A percentile compares a stretch with the other conserved stretches of the same genome.
phyloP scores from a whole-genome alignment of 257 asterid genomes.

The Solanum pimpinellifolium region DNA sequence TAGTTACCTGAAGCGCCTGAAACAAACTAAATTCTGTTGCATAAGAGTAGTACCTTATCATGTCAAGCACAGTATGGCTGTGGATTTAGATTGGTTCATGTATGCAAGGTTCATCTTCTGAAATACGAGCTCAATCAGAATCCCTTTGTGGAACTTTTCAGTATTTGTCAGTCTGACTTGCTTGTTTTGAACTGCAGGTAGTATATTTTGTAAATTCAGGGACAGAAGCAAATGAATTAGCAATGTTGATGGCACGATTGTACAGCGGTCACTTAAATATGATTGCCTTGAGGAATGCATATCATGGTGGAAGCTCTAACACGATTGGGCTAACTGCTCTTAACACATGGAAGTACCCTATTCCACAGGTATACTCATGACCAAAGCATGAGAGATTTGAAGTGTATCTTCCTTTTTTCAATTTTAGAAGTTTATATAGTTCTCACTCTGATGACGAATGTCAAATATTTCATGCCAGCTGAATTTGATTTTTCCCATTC shows the following conservation, averaged over 20 bases:
- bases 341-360: constrained; percentile 86
- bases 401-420: not conserved
- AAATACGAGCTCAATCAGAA: not conserved
- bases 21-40: not conserved
- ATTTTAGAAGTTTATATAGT: not conserved
- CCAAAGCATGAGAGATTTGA: not conserved
- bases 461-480: not conserved
- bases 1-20: not conserved
- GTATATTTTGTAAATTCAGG: constrained; percentile 94
- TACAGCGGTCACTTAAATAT: constrained; percentile 75
- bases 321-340: constrained; percentile 88
- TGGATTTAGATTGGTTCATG: not conserved
- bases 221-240: constrained; percentile 94
- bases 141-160: not conserved
- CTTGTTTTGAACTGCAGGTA: constrained; percentile 44
- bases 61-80: not conserved
- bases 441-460: not conserved
- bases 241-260: constrained; percentile 87
- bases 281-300: constrained; percentile 87
- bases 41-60: not conserved
- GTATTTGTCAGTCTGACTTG: not conserved
- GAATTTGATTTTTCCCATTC: not conserved
- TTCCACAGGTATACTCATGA: constrained; percentile 64
- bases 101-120: not conserved
- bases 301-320: constrained; percentile 91